Conservation (phyloP, 345 rosid genomes). For the Camelina laxa region DNA sequence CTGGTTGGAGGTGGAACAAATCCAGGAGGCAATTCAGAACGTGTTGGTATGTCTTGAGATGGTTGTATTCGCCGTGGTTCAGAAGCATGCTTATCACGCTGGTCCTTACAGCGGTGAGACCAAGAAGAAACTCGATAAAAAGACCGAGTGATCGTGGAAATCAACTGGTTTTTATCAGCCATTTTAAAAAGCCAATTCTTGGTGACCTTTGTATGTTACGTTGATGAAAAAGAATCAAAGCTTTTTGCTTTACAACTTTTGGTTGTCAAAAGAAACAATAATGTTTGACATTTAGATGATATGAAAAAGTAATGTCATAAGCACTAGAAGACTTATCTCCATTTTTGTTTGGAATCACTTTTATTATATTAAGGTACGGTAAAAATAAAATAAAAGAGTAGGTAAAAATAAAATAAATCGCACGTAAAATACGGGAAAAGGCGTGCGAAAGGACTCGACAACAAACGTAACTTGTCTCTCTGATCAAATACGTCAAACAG, state of each 20-base stretch:
- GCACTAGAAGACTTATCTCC: not conserved
- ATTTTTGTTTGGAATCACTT: not conserved
- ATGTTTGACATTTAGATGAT: not conserved
- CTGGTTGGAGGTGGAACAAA: conserved; percentile 94
- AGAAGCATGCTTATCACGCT: conserved; percentile 76
- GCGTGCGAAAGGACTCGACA: conserved; percentile 32
- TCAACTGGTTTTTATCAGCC: not conserved
- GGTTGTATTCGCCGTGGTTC: conserved; percentile 90
- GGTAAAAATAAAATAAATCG: not conserved
- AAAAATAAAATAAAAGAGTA: too few relatives aligned
- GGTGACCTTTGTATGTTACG: not conserved
- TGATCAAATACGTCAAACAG: not conserved
- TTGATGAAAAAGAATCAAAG: conserved; percentile 4
- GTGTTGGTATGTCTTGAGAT: conserved; percentile 81
- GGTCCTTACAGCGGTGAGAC: conserved; percentile 83
- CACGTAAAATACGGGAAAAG: conserved; percentile 36
- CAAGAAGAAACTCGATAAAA: conserved; percentile 60
- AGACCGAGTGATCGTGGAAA: conserved; percentile 29
- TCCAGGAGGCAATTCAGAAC: conserved; percentile 91
- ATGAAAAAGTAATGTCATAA: conserved; percentile 5
- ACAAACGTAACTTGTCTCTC: not conserved
- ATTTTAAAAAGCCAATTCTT: conserved; percentile 8
- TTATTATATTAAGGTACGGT: too few relatives aligned
- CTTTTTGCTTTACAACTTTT: conserved; percentile 13
- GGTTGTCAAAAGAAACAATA: conserved; percentile 20